Evolutionary conservation across 306 rosid genomes (phyloP), one percentile per base, ranked within the genome.

Genomic region (Gastrolobium villosum): DNA sequence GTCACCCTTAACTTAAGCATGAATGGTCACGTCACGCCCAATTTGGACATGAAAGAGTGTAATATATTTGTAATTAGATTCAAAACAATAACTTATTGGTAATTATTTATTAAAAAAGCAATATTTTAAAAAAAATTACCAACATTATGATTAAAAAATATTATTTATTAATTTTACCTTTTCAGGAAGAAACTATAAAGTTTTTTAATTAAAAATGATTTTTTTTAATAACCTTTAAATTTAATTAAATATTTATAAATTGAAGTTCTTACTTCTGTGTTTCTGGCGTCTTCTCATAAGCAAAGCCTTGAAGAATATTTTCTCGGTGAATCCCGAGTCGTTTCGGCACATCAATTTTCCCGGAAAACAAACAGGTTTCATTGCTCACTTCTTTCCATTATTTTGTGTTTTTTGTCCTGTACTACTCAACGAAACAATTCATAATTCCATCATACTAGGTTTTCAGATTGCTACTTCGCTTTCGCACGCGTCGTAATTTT

Each of bases 291-390:
- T 10, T n/a, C n/a, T 2, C n/a, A 56, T 0, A 6, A 56, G 37
- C 63, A 37, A 62, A 62, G 1, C 45, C 31, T n/a, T 14, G 46
- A n/a, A 15, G 35, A 30, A 15, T 56, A 30, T 28, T 31, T 69
- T 68, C 60, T 32, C 74, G 45, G 45, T 39, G 40, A 30, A 57
- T 10, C 40, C 40, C 14, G 30, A 3, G 26, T 2, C 63, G 5
- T 15, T 40, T 64, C 30, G 31, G 50, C 31, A 35, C 6, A 28
- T 9, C 32, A 32, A 41, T 43, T 43, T 53, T 31, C 40, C 65
- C 40, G 46, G 44, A 48, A 60, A 74, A 45, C 60, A 60, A 60
- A 10, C 57, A 75, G 79, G 79, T 75, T 62, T 49, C 34, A 49
- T 62, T 14, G 8, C 69, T 34, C 50, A 6, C 28, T 14, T 49